Percentiles rank a stretch among this genome's conserved stretches.
phyloP scores from a whole-genome alignment of 768 basidiomycete genomes.

The Tulasnella sp. region DNA sequence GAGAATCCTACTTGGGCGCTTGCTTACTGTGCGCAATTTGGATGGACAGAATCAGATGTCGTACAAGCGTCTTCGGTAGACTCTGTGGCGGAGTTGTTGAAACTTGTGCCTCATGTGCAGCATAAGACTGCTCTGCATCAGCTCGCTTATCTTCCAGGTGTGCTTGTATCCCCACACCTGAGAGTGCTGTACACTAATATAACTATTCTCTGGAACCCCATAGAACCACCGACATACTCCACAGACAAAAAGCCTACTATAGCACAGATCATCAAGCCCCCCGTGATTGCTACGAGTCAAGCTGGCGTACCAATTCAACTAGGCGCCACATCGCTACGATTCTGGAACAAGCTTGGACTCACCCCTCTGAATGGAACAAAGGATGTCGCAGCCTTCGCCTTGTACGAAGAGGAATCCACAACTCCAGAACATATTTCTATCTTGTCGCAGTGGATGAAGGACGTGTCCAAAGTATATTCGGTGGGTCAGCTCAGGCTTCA shows the following conservation, averaged over 20 bases:
- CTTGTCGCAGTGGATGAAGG: constrained; percentile 51
- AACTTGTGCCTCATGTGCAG: background rate
- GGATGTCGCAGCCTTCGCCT: constrained; percentile 53
- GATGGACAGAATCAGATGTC: constrained; percentile 2
- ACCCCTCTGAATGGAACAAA: constrained; percentile 61
- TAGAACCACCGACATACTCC: background rate
- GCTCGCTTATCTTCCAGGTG: constrained; percentile 31
- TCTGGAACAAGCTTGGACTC: constrained; percentile 80
- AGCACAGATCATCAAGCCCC: constrained; percentile 28
- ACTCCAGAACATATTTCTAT: constrained; percentile 31
- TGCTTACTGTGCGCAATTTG: constrained; percentile 36
- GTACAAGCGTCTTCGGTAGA: background rate
- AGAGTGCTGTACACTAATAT: background rate
- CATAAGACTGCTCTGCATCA: constrained; percentile 30
- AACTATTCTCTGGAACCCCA: background rate
- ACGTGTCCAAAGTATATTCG: constrained; percentile 43
- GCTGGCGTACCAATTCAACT: constrained; percentile 59
- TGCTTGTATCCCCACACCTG: constrained; percentile 33
- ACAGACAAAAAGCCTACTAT: background rate
- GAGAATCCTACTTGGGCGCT: constrained; percentile 63
- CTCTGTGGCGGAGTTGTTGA: background rate
- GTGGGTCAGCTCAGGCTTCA: constrained; percentile 33
- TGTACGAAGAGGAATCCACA: constrained; percentile 53
- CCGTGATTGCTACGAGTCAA: constrained; percentile 56
- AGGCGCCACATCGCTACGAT: constrained; percentile 57